These are phyloP conservation scores for Hypoxylon lenormandii DNA, from an alignment of 495 filamentous ascomycete species.

Conservation along the genomic window DNA sequence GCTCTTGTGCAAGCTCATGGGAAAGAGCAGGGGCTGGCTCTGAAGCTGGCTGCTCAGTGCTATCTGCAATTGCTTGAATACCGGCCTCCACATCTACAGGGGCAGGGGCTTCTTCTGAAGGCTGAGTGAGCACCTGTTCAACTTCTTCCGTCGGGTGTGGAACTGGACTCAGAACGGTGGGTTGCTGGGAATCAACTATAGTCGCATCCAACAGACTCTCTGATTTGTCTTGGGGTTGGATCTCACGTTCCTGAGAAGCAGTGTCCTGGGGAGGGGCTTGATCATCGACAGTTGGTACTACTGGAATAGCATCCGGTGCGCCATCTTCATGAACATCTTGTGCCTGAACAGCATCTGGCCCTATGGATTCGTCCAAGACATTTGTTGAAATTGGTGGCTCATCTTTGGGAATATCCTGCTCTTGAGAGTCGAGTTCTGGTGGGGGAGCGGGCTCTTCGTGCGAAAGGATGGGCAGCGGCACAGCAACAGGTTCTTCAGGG, in stretches of 20 bases:
- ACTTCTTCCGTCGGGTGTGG: neutral
- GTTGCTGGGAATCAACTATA: neutral
- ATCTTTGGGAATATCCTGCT: conserved; percentile 7
- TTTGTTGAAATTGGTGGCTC: neutral
- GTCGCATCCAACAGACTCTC: neutral
- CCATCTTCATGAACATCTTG: conserved; percentile 23
- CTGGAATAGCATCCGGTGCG: neutral
- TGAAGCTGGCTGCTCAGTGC: neutral
- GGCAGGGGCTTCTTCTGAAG: neutral
- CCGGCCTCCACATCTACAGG: neutral
- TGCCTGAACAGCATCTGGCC: conserved; percentile 4
- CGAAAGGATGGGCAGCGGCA: neutral
- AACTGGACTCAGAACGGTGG: neutral
- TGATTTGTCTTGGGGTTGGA: neutral
- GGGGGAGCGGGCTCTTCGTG: conserved; percentile 3
- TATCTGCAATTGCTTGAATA: conserved; percentile 2
- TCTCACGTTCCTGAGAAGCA: neutral
- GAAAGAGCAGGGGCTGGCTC: conserved; percentile 2
- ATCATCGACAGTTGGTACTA: conserved; percentile 6
- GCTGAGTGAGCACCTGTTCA: neutral
- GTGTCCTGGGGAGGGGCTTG: neutral
- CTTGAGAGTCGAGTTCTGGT: neutral
- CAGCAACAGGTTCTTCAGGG: conserved; percentile 15
- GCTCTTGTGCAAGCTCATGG: conserved; percentile 8
- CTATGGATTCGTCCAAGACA: neutral